These are phyloP conservation scores for Aureobasidium pullulans DNA, from an alignment of 2,329 filamentous ascomycete genomes.

Conservation along the genomic window DNA sequence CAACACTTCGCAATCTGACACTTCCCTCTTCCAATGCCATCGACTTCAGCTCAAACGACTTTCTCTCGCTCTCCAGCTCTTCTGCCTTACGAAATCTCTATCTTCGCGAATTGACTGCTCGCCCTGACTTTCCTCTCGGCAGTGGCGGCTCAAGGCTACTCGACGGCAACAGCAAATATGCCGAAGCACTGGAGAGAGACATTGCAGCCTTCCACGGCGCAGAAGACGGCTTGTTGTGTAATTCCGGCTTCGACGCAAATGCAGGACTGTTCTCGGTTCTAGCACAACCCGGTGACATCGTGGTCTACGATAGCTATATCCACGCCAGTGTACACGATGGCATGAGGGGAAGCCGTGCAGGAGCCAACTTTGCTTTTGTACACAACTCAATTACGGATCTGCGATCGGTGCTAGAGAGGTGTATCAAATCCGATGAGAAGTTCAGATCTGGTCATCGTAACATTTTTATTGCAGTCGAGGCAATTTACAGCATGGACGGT, in stretches of 20 bases:
- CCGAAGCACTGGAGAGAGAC: constrained; percentile 49
- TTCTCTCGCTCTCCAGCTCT: constrained; percentile 51
- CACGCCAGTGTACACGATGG: constrained; percentile 76
- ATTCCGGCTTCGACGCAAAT: constrained; percentile 48
- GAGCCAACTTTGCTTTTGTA: constrained; percentile 41
- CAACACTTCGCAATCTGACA: constrained; percentile 42
- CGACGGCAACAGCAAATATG: constrained; percentile 57
- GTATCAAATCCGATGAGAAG: constrained; percentile 23
- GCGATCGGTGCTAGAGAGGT: constrained; percentile 23
- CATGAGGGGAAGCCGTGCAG: constrained; percentile 58
- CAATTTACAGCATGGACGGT: constrained; percentile 73
- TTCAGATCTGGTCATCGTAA: constrained; percentile 38
- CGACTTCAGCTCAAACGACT: constrained; percentile 62
- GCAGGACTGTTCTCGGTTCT: constrained; percentile 40
- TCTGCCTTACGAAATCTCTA: constrained; percentile 41
- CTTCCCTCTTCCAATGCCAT: constrained; percentile 31
- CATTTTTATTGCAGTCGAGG: constrained; percentile 63
- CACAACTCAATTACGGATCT: constrained; percentile 48
- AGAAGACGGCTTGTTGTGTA: constrained; percentile 51
- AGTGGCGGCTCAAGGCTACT: constrained; percentile 56
- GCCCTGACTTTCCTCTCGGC: constrained; percentile 39
- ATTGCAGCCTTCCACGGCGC: constrained; percentile 56
- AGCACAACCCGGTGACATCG: constrained; percentile 40
- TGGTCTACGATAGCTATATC: constrained; percentile 68
- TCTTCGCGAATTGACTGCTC: constrained; percentile 36